Evolutionary conservation across 1,284 basidiomycete species (phyloP).

Genomic region (Neolentinus lepideus): DNA sequence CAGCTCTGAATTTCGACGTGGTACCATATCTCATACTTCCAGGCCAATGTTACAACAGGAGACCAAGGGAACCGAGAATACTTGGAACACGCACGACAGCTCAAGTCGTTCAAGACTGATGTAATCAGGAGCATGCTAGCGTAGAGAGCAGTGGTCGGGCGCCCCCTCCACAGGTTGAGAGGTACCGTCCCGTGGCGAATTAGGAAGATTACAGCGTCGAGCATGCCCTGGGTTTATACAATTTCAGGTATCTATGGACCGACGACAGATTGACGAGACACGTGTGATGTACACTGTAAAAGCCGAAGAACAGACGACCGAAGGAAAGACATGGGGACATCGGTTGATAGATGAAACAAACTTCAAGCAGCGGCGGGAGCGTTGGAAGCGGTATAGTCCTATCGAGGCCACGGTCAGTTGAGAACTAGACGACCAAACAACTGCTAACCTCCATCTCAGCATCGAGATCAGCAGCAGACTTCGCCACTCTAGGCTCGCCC

Average conservation of each 20-base stretch:
- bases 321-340: not conserved
- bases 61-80: no score
- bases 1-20: no score
- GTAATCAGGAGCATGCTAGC: no score
- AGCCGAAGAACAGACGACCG: not conserved
- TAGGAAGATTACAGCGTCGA: not conserved
- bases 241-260: not conserved
- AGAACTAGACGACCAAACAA: no score
- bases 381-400: slow-evolving; percentile 1
- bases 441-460: slow-evolving; percentile 84
- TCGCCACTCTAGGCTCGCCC: slow-evolving; percentile 21
- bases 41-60: no score
- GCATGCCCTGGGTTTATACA: not conserved
- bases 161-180: no score
- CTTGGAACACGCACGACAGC: no score
- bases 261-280: not conserved
- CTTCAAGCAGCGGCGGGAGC: not conserved
- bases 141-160: no score
- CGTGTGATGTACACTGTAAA: not conserved
- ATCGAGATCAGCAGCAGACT: slow-evolving; percentile 70
- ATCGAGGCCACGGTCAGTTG: not conserved
- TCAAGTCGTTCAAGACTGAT: no score
- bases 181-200: no score
- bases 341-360: not conserved
- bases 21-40: no score